Evolutionary conservation across 495 filamentous ascomycete genomes (phyloP).

Genomic region (Penicillium paxilli): DNA sequence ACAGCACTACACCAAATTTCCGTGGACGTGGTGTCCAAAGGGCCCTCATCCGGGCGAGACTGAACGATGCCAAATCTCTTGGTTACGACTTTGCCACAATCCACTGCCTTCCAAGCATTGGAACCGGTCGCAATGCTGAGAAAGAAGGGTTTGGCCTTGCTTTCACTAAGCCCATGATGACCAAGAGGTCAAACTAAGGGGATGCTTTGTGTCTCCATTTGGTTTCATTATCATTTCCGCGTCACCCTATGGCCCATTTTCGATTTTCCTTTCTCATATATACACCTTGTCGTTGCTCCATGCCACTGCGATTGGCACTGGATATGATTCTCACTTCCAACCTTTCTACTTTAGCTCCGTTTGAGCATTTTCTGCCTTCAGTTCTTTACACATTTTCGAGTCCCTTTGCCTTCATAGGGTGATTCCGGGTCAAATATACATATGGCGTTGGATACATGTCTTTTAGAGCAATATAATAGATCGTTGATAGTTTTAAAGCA

Average conservation of each 20-base stretch:
- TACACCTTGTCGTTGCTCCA: background rate
- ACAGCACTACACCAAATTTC: conserved; percentile 18
- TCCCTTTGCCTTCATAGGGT: background rate
- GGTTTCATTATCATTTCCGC: background rate
- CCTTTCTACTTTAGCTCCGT: background rate
- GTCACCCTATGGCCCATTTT: background rate
- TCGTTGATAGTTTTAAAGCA: background rate
- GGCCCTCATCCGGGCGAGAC: conserved; percentile 13
- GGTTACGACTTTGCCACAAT: conserved; percentile 16
- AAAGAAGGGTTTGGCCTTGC: conserved; percentile 19
- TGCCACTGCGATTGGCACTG: background rate
- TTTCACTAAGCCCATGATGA: conserved; percentile 20
- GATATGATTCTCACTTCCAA: background rate
- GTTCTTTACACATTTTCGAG: background rate
- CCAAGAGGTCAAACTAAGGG: conserved; percentile 5
- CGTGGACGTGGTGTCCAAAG: conserved; percentile 19
- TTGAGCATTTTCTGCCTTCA: background rate
- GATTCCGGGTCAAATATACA: background rate
- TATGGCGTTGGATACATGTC: background rate
- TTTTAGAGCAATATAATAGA: background rate
- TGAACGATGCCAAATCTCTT: conserved; percentile 8
- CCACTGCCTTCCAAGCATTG: conserved; percentile 9
- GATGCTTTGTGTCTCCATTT: background rate
- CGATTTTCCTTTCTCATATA: background rate
- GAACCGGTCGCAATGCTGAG: conserved; percentile 21